phyloP scores from a whole-genome alignment of 306 rosid genomes.

The Dalbergia cochinchinensis region DNA sequence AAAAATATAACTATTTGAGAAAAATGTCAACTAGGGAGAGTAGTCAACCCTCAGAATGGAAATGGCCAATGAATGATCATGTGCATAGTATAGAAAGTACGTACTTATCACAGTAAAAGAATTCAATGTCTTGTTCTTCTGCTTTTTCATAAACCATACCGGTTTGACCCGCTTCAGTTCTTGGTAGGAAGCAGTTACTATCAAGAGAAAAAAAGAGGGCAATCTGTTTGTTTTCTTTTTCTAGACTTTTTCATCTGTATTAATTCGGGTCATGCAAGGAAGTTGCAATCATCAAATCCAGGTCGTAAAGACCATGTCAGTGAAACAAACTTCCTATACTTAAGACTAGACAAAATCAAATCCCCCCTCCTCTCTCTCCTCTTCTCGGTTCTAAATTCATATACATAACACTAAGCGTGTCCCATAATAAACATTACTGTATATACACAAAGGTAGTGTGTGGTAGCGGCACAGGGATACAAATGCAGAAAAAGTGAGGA shows the following conservation, averaged over 20 bases:
- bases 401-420: background rate
- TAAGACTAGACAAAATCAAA: background rate
- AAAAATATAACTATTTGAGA: background rate
- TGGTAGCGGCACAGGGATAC: too few relatives aligned
- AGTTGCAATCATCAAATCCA: conserved; percentile 37
- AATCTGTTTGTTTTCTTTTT: background rate
- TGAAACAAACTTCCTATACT: conserved; percentile 7
- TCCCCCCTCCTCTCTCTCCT: background rate
- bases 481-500: too few relatives aligned
- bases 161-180: conserved; percentile 15
- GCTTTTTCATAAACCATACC: background rate
- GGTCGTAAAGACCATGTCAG: conserved; percentile 34
- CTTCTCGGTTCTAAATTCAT: background rate
- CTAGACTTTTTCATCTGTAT: background rate
- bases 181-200: conserved; percentile 40
- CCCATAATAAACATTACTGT: background rate
- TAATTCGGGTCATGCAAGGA: background rate
- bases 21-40: background rate
- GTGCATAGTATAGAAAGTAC: background rate
- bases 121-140: conserved; percentile 2
- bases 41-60: conserved; percentile 29
- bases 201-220: conserved; percentile 8
- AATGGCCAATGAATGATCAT: background rate
- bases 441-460: too few relatives aligned
- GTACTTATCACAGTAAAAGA: background rate